Evolutionary conservation across 805 yeast species (phyloP).

Genomic region (Saturnispora serradocipensis): DNA sequence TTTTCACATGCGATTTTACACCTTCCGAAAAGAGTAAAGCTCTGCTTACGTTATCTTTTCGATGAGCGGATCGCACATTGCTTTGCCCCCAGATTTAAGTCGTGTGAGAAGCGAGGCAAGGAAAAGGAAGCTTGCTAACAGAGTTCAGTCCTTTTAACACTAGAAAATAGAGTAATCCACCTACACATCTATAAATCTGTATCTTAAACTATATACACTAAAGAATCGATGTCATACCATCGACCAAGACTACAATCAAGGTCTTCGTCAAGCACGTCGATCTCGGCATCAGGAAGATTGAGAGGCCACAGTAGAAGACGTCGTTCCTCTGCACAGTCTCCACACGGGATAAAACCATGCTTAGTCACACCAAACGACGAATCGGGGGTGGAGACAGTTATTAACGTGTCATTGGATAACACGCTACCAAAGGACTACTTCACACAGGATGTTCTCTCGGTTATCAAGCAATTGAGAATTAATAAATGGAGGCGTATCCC

Average conservation of each 20-base stretch:
- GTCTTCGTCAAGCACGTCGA: constrained; percentile 12
- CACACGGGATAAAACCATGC: background rate
- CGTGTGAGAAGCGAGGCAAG: background rate
- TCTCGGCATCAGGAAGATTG: constrained; percentile 12
- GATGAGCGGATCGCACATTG: background rate
- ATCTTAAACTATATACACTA: background rate
- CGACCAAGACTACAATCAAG: constrained; percentile 2
- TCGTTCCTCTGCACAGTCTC: background rate
- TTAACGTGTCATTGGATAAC: constrained; percentile 59
- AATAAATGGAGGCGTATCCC: constrained; percentile 69
- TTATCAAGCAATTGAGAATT: constrained; percentile 54
- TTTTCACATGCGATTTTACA: background rate
- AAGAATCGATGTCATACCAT: background rate
- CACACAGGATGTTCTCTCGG: constrained; percentile 65
- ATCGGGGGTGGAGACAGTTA: constrained; percentile 16
- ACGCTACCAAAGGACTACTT: constrained; percentile 76
- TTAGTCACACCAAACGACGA: background rate
- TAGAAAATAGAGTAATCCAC: background rate
- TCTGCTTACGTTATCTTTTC: background rate
- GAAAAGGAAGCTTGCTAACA: background rate
- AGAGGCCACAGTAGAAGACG: background rate
- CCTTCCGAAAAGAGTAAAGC: background rate
- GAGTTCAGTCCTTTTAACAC: background rate
- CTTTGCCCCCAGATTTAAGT: background rate
- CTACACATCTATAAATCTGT: background rate